phyloP scores from a whole-genome alignment of 2,329 filamentous ascomycete genomes.

The Fusarium sambucinum region DNA sequence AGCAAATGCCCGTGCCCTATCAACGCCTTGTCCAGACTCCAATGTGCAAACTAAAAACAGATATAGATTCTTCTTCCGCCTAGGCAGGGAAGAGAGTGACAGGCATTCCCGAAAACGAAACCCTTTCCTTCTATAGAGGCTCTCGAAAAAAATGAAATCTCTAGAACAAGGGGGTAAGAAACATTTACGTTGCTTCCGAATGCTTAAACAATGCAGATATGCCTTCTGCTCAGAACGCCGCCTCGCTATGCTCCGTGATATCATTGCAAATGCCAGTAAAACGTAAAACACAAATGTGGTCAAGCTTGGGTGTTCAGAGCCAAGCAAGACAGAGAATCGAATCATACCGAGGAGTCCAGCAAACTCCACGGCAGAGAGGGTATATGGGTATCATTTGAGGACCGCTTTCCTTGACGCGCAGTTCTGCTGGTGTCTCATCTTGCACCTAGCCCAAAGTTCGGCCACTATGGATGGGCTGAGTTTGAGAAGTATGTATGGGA shows the following conservation, averaged over 20 bases:
- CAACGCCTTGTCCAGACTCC: slow-evolving; percentile 41
- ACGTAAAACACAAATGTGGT: slow-evolving; percentile 36
- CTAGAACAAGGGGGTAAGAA: slow-evolving; percentile 24
- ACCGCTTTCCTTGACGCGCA: slow-evolving; percentile 41
- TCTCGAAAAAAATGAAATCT: slow-evolving; percentile 26
- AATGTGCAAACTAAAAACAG: slow-evolving; percentile 18
- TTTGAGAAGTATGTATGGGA: slow-evolving; percentile 49
- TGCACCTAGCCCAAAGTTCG: slow-evolving; percentile 61
- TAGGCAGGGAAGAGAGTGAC: slow-evolving; percentile 7
- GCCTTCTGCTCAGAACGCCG: slow-evolving; percentile 52
- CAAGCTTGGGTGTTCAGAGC: slow-evolving; percentile 32
- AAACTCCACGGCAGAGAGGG: slow-evolving; percentile 39
- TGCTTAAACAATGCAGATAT: slow-evolving; percentile 43
- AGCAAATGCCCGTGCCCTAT: slow-evolving; percentile 21
- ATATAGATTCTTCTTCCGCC: slow-evolving; percentile 12
- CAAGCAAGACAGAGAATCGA: slow-evolving; percentile 39
- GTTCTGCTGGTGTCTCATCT: slow-evolving; percentile 28
- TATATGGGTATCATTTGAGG: slow-evolving; percentile 51
- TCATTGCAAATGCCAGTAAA: slow-evolving; percentile 43
- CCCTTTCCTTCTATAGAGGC: slow-evolving; percentile 29
- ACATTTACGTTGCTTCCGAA: slow-evolving; percentile 33
- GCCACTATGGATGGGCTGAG: slow-evolving; percentile 66
- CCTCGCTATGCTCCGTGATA: slow-evolving; percentile 57
- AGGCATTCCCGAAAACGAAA: slow-evolving; percentile 20
- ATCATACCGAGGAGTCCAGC: slow-evolving; percentile 33